phyloP scores from a whole-genome alignment of 2,329 filamentous ascomycete species.

The Diplodia scrobiculata region DNA sequence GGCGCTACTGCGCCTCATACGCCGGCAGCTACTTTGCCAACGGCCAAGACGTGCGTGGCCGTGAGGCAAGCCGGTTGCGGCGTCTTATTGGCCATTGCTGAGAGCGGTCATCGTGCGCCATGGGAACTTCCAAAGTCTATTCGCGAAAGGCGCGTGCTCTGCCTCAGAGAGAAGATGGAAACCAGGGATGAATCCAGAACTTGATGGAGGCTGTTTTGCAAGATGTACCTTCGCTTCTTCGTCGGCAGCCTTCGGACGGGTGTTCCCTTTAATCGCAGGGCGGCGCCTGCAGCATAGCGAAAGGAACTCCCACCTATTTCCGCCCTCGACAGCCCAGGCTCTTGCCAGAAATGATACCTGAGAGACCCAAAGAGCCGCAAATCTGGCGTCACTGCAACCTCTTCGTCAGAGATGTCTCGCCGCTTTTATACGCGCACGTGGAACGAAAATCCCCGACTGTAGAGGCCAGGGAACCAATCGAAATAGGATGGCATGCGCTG shows the following conservation, averaged over 20 bases:
- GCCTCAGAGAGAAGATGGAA: not conserved
- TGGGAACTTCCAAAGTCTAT: not conserved
- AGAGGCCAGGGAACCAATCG: not conserved
- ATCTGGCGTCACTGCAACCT: no score
- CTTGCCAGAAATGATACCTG: not conserved
- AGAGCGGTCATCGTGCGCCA: conserved; percentile 6
- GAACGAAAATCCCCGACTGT: not conserved
- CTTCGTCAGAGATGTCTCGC: not conserved
- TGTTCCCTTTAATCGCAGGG: not conserved
- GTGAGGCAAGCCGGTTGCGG: not conserved
- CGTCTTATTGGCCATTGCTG: not conserved
- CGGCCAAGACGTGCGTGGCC: not conserved
- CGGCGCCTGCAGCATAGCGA: not conserved
- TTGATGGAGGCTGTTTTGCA: not conserved
- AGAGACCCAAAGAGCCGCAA: not conserved
- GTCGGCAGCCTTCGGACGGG: not conserved
- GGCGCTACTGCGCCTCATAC: not conserved
- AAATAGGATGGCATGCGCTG: conserved; percentile 33
- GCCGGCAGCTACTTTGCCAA: not conserved
- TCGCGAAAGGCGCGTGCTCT: not conserved
- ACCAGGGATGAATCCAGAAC: conserved; percentile 3
- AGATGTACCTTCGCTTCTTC: not conserved
- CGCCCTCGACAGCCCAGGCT: not conserved
- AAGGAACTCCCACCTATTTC: not conserved
- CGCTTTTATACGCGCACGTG: conserved; percentile 22